These are phyloP conservation scores for Sporisorium exsertum DNA, from an alignment of 1,284 basidiomycete genomes.

Conservation along the genomic window DNA sequence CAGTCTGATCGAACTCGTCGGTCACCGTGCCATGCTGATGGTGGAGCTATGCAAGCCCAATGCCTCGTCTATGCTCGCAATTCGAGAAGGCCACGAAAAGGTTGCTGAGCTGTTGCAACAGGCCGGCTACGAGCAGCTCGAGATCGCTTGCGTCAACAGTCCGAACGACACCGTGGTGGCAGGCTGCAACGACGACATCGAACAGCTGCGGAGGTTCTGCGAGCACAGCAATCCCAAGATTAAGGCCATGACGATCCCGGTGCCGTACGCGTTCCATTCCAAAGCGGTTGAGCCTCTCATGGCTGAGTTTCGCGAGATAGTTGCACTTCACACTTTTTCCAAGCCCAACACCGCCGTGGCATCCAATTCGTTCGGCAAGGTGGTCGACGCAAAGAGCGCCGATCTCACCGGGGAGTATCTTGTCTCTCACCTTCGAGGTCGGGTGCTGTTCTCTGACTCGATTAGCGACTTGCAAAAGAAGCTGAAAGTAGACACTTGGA, in stretches of 20 bases:
- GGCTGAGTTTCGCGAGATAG: constrained; percentile 7
- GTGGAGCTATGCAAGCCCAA: constrained; percentile 41
- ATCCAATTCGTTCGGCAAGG: constrained; percentile 38
- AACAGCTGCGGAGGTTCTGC: constrained; percentile 20
- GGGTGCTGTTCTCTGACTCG: constrained; percentile 40
- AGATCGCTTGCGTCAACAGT: constrained; percentile 54
- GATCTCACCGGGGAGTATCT: constrained; percentile 26
- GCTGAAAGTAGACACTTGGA: constrained; percentile 21
- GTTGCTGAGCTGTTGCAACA: constrained; percentile 26
- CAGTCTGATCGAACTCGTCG: constrained; percentile 46
- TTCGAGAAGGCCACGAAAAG: constrained; percentile 20
- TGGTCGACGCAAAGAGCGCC: constrained; percentile 1
- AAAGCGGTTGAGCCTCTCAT: constrained; percentile 38
- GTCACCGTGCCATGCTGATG: constrained; percentile 42
- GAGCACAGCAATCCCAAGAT: constrained; percentile 35
- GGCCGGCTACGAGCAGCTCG: constrained; percentile 16
- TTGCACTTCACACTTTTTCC: constrained; percentile 10
- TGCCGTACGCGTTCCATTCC: constrained; percentile 55
- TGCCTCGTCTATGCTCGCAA: constrained; percentile 51
- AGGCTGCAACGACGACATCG: constrained; percentile 31
- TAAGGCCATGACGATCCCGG: constrained; percentile 46
- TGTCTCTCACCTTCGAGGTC: constrained; percentile 34
- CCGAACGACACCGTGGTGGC: constrained; percentile 49
- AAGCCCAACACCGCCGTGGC: constrained; percentile 26
- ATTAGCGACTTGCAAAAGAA: constrained; percentile 27